Evolutionary conservation across 2,329 filamentous ascomycete genomes (phyloP).

Genomic region (Ambrosiella cleistominuta): DNA sequence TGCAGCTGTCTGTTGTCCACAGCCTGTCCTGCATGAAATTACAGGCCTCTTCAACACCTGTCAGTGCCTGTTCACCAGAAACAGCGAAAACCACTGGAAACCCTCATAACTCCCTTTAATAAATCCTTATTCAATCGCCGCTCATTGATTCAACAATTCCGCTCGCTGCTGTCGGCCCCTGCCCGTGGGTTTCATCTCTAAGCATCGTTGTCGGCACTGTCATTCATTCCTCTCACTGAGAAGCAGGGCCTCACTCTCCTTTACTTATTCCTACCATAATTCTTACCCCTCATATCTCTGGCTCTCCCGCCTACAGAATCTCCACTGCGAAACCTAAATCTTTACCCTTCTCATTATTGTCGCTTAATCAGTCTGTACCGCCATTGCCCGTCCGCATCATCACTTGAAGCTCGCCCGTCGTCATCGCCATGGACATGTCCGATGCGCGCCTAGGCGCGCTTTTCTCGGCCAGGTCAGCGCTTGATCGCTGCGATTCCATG

Average conservation of each 20-base stretch:
- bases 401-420: not conserved
- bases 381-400: not conserved
- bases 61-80: not conserved
- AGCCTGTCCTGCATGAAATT: not conserved
- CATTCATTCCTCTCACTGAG: too few species aligned
- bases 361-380: not conserved
- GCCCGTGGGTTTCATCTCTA: too few species aligned
- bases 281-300: too few species aligned
- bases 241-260: too few species aligned
- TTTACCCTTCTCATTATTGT: too few species aligned
- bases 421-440: constrained; percentile 17
- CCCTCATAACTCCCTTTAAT: not conserved
- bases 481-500: constrained; percentile 13
- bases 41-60: not conserved
- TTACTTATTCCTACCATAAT: too few species aligned
- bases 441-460: constrained; percentile 10
- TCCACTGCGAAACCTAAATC: too few species aligned
- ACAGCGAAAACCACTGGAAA: not conserved
- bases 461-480: constrained; percentile 4
- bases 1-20: not conserved
- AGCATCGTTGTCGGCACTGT: too few species aligned
- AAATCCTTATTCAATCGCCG: not conserved
- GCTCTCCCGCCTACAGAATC: too few species aligned
- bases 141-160: too few species aligned
- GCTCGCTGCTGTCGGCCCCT: too few species aligned